Conservation (phyloP, 495 filamentous ascomycete genomes). For the Daldinia childiae region DNA sequence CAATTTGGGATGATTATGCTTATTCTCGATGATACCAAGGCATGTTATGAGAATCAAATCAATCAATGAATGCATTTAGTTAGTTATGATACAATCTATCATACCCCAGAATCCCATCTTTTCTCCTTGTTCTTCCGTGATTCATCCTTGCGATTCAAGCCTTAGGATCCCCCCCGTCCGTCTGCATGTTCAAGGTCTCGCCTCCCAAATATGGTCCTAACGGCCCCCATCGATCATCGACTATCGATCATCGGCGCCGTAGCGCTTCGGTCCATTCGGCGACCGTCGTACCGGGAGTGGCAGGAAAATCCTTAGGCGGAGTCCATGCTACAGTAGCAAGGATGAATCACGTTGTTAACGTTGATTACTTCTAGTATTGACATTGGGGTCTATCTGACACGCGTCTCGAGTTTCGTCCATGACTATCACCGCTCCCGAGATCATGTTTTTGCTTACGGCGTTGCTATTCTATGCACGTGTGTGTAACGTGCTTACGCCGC, state of each 20-base stretch:
- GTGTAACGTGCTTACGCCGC: conserved; percentile 38
- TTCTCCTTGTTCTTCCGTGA: conserved; percentile 18
- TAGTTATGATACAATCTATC: conserved; percentile 31
- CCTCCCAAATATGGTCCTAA: conserved; percentile 30
- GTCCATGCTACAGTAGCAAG: conserved; percentile 24
- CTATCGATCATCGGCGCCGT: conserved; percentile 36
- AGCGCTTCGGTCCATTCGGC: conserved; percentile 29
- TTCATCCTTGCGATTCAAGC: conserved; percentile 29
- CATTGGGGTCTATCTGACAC: conserved; percentile 34
- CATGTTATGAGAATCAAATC: conserved; percentile 38
- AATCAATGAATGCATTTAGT: conserved; percentile 39
- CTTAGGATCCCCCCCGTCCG: conserved; percentile 32
- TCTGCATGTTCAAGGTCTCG: conserved; percentile 28
- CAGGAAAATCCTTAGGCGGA: conserved; percentile 27
- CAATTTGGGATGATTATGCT: conserved; percentile 38
- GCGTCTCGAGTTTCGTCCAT: conserved; percentile 31
- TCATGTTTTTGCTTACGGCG: conserved; percentile 29
- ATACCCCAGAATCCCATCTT: conserved; percentile 24
- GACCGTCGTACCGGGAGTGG: conserved; percentile 28
- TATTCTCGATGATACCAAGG: conserved; percentile 43
- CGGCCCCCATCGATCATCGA: conserved; percentile 35
- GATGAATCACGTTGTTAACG: conserved; percentile 28
- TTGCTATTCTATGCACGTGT: conserved; percentile 18
- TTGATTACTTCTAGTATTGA: conserved; percentile 26
- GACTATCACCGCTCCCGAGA: conserved; percentile 17